These are phyloP conservation scores for Hemisphaericaspora lyxosophila DNA, from an alignment of 1,139 yeast genomes.

Conservation along the genomic window DNA sequence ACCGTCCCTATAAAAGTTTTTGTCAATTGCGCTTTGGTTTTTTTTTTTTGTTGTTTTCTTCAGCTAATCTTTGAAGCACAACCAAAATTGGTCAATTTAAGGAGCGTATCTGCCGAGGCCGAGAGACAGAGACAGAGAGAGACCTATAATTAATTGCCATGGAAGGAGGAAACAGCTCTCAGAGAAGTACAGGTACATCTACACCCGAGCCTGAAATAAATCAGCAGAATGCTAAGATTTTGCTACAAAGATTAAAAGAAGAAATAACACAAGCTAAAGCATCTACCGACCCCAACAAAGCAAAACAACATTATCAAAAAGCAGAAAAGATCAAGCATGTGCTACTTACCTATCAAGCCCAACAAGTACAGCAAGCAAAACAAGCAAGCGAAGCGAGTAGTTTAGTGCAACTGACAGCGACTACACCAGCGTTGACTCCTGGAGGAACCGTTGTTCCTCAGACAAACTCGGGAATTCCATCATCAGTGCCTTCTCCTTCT, in stretches of 20 bases:
- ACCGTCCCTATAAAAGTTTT: not conserved
- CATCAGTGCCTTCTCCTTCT: constrained; percentile 1
- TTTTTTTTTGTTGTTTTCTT: too few relatives aligned
- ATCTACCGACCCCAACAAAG: constrained; percentile 52
- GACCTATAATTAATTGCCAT: not conserved
- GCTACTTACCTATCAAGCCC: constrained; percentile 43
- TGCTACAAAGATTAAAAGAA: constrained; percentile 40
- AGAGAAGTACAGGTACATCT: not conserved
- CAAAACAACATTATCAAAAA: constrained; percentile 64
- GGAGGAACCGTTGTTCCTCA: not conserved
- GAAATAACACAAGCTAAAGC: constrained; percentile 65
- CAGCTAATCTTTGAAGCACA: too few relatives aligned
- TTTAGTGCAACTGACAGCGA: not conserved
- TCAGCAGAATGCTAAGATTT: constrained; percentile 13
- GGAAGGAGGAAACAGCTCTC: constrained; percentile 2
- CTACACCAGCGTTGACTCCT: not conserved
- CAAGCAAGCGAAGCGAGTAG: not conserved
- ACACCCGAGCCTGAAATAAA: constrained; percentile 17
- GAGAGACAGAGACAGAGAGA: not conserved
- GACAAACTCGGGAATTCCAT: not conserved
- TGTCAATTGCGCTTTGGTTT: not conserved
- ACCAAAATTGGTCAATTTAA: too few relatives aligned
- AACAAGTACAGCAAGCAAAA: constrained; percentile 23
- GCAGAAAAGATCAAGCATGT: constrained; percentile 66
- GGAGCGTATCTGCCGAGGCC: too few relatives aligned